phyloP scores from a whole-genome alignment of 257 asterid species.

The Petrea volubilis region DNA sequence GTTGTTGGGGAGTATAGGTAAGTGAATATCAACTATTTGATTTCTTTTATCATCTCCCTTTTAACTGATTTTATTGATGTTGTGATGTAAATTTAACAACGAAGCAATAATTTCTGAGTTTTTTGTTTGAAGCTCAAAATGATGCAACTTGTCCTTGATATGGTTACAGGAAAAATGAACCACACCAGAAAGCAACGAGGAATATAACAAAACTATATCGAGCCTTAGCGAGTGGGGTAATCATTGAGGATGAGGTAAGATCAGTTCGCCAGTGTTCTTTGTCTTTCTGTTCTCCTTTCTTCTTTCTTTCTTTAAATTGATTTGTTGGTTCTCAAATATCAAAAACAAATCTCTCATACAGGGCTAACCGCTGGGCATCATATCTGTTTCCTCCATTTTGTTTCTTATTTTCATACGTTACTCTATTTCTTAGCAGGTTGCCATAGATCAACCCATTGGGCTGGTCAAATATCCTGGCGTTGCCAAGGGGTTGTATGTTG shows the following conservation, averaged over 20 bases:
- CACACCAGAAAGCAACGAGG: slow-evolving; percentile 43
- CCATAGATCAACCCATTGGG: slow-evolving; percentile 90
- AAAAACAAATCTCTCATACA: neutral
- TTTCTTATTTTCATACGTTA: neutral
- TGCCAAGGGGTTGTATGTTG: slow-evolving; percentile 92
- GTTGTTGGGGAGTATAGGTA: slow-evolving; percentile 54
- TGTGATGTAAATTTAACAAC: slow-evolving; percentile 10
- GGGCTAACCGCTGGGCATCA: slow-evolving; percentile 8
- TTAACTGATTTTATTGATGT: neutral
- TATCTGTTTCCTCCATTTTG: slow-evolving; percentile 2
- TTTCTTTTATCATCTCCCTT: slow-evolving; percentile 7
- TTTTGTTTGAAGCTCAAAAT: neutral
- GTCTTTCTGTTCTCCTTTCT: slow-evolving; percentile 8
- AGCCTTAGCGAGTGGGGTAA: slow-evolving; percentile 78
- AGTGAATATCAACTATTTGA: slow-evolving; percentile 22
- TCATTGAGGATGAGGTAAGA: slow-evolving; percentile 68
- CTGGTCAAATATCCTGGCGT: slow-evolving; percentile 87
- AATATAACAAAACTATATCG: slow-evolving; percentile 80
- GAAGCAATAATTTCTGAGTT: neutral
- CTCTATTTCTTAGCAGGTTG: slow-evolving; percentile 47
- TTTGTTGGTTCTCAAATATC: slow-evolving; percentile 3
- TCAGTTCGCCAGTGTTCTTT: slow-evolving; percentile 10
- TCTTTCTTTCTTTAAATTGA: slow-evolving; percentile 9
- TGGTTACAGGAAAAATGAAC: slow-evolving; percentile 43
- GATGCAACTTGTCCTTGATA: slow-evolving; percentile 19